Evolutionary conservation across 352 stramenopile genomes (phyloP), one percentile per base, ranked within the genome.

Genomic region (Achlya hypogyna): DNA sequence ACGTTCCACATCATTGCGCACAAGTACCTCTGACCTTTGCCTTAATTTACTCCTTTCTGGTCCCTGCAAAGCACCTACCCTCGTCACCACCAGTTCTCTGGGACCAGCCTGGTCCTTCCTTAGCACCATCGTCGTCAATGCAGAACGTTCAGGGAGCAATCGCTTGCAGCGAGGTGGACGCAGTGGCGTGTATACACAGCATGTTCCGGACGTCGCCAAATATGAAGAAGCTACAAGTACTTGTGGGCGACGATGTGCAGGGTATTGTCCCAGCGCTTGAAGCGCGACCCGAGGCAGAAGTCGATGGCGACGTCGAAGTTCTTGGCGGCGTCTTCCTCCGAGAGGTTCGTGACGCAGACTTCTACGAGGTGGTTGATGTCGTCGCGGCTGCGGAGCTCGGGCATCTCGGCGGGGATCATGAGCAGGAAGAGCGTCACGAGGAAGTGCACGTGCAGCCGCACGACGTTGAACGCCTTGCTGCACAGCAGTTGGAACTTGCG

Each of bases 301-400:
- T 43, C 53, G 31, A 62, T 62, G 2, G 38, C 12, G 2, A 28
- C 53, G 27, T 49, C 31, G 23, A 62, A 62, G 23, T 25, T 45
- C 38, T 45, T 23, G 16, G 31, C 53, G 16, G 38, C 4, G 6
- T 29, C 53, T n/a, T 42, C 18, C 18, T 16, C 29, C 23, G 23
- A 32, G 23, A 90, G 76, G 53, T 92, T 82, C 0, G 83, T 83
- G 1, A 72, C 77, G 51, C 91, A 70, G 60, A 81, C 86, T 32
- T 77, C 84, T 62, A 64, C 54, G 54, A 64, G 28, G 38, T 64
- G 29, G 40, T 51, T 52, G 20, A 64, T 45, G 35, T 64, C 40
- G 16, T 64, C 28, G 18, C 28, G 32, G 20, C 34, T 42, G 6
- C 34, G 54, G 35, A 64, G 27, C 22, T 64, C 54, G 35, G 54